Evolutionary conservation across 2,329 filamentous ascomycete species (phyloP), one percentile per base, ranked within the genome.

Genomic region (Ilyonectria sp.): DNA sequence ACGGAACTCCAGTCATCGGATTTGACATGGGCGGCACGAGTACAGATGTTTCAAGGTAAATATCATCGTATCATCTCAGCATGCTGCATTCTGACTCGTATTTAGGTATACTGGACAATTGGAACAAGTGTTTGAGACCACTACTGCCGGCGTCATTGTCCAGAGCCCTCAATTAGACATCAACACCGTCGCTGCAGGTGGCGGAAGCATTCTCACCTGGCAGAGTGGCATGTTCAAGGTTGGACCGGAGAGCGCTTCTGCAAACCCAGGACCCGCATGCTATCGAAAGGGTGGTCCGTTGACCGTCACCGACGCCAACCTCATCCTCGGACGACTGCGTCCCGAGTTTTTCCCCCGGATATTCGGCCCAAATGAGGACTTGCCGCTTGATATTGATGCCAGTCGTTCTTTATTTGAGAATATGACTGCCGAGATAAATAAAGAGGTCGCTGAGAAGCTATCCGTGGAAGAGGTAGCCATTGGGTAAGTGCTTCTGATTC

Each of bases 261-360:
- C 94, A 2, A 93, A 97, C 76, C 94, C 94, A 0, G 94, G 94
- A 0, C 94, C 94, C 13, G 93, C 93, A 1, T 97, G 94, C 74
- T 97, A 97, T 79, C 88, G 94, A 40, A 97, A 97, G 79, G 93
- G 92, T 0, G 94, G 94, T 0, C 94, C 94, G 5, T 85, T 94
- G 10, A 95, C 94, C 0, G 94, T 97, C 29, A 97, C 94, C 0
- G 94, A 97, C 78, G 94, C 94, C 4, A 97, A 97, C 74, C 80
- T 97, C 7, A 93, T 93, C 74, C 88, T 97, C 0, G 94, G 94
- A 0, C 87, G 94, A 35, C 84, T 98, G 4, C 82, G 97, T 2
- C 94, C 94, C 0, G 93, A 96, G 70, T 97, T 94, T 84, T 97
- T 97, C 77, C 94, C 94, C 1, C 94, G 94, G 78, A 97, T 97